A percentile compares a stretch with the other conserved stretches of the same genome.
Conservation (phyloP, 768 basidiomycete species). For the Suillus weaverae region DNA sequence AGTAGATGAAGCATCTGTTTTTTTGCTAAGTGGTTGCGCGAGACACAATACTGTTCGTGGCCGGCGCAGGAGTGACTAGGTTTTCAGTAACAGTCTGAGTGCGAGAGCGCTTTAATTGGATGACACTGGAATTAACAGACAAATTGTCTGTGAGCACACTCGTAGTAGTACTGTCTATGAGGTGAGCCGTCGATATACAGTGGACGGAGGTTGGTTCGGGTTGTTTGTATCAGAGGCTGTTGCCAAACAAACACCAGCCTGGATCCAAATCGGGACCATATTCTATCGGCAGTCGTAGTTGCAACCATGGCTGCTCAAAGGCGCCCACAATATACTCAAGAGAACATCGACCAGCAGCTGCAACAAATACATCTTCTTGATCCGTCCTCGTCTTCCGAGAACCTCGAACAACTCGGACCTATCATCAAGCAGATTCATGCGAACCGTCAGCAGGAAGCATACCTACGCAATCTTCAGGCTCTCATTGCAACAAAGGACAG, state of each 20-base stretch:
- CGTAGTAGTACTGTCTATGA: neutral
- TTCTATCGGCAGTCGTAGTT: constrained; percentile 9
- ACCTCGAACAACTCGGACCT: constrained; percentile 92
- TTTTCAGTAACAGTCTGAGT: neutral
- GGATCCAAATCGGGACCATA: constrained; percentile 16
- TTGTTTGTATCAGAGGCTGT: constrained; percentile 38
- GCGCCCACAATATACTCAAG: constrained; percentile 72
- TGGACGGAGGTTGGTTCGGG: neutral
- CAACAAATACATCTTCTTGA: constrained; percentile 90
- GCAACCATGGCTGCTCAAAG: constrained; percentile 71
- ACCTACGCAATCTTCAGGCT: constrained; percentile 80
- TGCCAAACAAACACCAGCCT: constrained; percentile 40
- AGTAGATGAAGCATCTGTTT: no score
- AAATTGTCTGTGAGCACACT: neutral
- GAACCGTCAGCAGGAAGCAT: constrained; percentile 85
- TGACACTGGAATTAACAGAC: neutral
- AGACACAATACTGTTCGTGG: neutral
- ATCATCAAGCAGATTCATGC: constrained; percentile 93
- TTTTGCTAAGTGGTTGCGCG: neutral
- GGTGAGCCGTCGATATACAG: no score
- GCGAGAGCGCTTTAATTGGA: neutral
- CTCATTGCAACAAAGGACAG: constrained; percentile 93
- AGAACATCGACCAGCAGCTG: constrained; percentile 84
- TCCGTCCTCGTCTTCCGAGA: constrained; percentile 86
- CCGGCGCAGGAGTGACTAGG: neutral